Conservation (phyloP, 2,329 filamentous ascomycete genomes). For the Thelonectria olida region DNA sequence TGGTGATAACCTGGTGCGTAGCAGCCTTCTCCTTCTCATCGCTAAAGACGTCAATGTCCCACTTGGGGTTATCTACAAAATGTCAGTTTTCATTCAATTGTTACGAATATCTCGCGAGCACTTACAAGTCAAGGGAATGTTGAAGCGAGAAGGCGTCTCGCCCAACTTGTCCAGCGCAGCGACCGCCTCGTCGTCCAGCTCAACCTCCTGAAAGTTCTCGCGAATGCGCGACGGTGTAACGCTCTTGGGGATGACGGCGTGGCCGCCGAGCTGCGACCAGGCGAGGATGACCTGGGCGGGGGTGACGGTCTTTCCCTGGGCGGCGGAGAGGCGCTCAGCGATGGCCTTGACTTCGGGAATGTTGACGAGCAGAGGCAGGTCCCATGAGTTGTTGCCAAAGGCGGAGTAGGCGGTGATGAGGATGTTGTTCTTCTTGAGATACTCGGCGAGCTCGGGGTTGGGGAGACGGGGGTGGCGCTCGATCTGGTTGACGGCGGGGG, state of each 20-base stretch:
- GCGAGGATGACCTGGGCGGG: conserved; percentile 61
- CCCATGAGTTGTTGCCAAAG: conserved; percentile 57
- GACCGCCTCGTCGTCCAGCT: conserved; percentile 67
- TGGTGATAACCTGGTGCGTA: conserved; percentile 56
- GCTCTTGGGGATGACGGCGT: conserved; percentile 79
- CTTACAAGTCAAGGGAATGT: conserved; percentile 55
- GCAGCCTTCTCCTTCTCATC: conserved; percentile 62
- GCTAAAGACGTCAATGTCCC: conserved; percentile 66
- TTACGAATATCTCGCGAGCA: not conserved
- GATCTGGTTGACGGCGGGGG: conserved; percentile 72
- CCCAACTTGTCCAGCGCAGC: conserved; percentile 70
- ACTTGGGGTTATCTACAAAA: conserved; percentile 57
- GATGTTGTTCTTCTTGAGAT: conserved; percentile 70
- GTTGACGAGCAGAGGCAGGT: conserved; percentile 64
- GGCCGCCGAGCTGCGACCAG: conserved; percentile 68
- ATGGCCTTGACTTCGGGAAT: conserved; percentile 64
- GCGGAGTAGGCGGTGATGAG: conserved; percentile 73
- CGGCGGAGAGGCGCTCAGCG: conserved; percentile 55
- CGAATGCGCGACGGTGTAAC: conserved; percentile 74
- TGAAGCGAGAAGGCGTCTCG: conserved; percentile 56
- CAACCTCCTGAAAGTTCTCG: conserved; percentile 74
- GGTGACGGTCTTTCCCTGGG: conserved; percentile 50
- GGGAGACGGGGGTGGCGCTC: conserved; percentile 74
- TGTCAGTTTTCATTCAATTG: conserved; percentile 16
- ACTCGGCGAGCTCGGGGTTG: conserved; percentile 64